phyloP scores from a whole-genome alignment of 2,329 filamentous ascomycete species.

The Myriosclerotinia scirpicola region DNA sequence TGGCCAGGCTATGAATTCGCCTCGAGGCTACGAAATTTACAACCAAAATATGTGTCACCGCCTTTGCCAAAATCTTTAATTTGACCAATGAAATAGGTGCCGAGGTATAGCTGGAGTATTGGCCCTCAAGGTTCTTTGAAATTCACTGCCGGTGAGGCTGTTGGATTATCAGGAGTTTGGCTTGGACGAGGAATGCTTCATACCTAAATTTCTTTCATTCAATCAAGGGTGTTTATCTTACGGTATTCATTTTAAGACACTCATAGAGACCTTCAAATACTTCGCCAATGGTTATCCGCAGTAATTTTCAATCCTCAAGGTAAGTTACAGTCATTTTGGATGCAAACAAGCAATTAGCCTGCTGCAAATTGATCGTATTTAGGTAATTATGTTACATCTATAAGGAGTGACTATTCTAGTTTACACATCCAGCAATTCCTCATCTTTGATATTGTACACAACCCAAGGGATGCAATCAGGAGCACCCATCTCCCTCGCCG shows the following conservation, averaged over 20 bases:
- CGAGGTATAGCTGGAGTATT: constrained; percentile 3
- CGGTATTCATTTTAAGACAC: too few relatives aligned
- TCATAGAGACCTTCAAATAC: too few relatives aligned
- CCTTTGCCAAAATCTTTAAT: background rate
- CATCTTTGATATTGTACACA: constrained; percentile 22
- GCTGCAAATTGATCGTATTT: background rate
- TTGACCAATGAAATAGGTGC: background rate
- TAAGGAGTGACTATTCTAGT: background rate
- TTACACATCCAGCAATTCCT: constrained; percentile 5
- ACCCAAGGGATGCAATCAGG: constrained; percentile 29
- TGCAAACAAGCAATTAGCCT: background rate
- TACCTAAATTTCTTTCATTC: too few relatives aligned
- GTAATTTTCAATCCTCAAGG: background rate
- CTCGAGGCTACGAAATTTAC: constrained; percentile 6
- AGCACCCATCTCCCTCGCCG: constrained; percentile 34
- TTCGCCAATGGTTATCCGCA: too few relatives aligned
- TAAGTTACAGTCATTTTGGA: background rate
- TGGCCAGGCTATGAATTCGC: background rate
- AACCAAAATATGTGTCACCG: background rate
- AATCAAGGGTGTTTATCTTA: too few relatives aligned
- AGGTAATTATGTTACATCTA: constrained; percentile 22
- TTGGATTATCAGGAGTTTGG: background rate
- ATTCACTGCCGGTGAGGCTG: background rate
- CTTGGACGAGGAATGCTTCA: too few relatives aligned
- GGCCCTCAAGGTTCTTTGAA: background rate